phyloP scores from a whole-genome alignment of 371 early-diverging fungal species.

The Mucor plumbeus region DNA sequence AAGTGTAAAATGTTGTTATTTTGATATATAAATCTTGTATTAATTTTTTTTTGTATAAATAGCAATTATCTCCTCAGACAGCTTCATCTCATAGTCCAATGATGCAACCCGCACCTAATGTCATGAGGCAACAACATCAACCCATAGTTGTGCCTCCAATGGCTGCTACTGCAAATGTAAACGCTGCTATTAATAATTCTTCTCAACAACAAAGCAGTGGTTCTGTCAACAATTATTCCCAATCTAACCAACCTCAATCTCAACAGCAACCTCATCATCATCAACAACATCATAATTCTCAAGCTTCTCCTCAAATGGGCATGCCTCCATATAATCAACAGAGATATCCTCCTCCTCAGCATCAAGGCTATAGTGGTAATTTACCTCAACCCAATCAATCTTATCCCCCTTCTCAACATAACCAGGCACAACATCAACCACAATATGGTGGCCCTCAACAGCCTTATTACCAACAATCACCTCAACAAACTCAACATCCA shows the following conservation, averaged over 20 bases:
- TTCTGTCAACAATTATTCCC: background rate
- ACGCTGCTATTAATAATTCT: background rate
- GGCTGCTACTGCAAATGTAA: background rate
- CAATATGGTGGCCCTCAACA: conserved; percentile 16
- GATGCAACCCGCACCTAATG: conserved; percentile 15
- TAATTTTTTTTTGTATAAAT: background rate
- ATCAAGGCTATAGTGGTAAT: background rate
- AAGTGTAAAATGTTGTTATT: background rate
- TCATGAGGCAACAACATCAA: conserved; percentile 6
- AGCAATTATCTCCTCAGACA: conserved; percentile 22
- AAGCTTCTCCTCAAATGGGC: background rate
- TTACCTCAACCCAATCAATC: background rate
- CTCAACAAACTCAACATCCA: conserved; percentile 1
- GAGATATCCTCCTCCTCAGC: conserved; percentile 8
- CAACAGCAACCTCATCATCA: conserved; percentile 7
- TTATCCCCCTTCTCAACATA: conserved; percentile 10
- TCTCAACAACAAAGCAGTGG: background rate
- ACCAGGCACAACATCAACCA: background rate
- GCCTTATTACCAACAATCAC: conserved; percentile 3
- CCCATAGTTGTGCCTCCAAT: background rate
- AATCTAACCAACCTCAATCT: background rate
- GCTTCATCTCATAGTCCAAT: conserved; percentile 15
- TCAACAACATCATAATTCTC: background rate
- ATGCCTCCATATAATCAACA: conserved; percentile 10
- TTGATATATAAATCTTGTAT: background rate